Conservation (phyloP, 805 yeast species). For the Kazachstania africana region DNA sequence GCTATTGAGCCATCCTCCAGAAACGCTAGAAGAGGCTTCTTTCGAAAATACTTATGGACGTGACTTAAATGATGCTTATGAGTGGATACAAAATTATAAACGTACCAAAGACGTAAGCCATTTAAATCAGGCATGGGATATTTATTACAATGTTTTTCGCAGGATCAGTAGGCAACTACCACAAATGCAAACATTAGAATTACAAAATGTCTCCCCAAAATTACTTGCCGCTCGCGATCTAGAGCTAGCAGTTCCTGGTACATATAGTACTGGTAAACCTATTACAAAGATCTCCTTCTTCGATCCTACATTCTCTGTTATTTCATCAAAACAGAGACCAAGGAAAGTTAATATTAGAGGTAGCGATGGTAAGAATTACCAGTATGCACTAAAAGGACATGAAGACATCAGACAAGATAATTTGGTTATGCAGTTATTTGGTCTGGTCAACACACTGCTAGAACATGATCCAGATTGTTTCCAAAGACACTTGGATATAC, state of each 20-base stretch:
- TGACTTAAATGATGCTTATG: conserved; percentile 80
- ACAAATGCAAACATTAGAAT: conserved; percentile 68
- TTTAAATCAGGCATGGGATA: conserved; percentile 92
- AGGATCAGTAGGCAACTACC: conserved; percentile 80
- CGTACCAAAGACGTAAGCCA: conserved; percentile 76
- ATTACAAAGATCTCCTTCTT: conserved; percentile 58
- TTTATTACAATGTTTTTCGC: conserved; percentile 86
- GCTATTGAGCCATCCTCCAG: conserved; percentile 73
- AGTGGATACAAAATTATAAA: conserved; percentile 78
- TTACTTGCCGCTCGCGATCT: conserved; percentile 62
- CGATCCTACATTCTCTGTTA: conserved; percentile 72
- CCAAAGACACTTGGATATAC: conserved; percentile 88
- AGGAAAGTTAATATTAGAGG: conserved; percentile 67
- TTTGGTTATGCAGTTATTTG: conserved; percentile 92
- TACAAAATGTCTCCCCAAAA: conserved; percentile 87
- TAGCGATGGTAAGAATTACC: conserved; percentile 80
- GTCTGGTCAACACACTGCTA: conserved; percentile 80
- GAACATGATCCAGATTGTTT: conserved; percentile 88
- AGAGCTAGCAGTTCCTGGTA: conserved; percentile 84
- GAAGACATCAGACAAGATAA: conserved; percentile 96
- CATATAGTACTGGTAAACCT: conserved; percentile 63
- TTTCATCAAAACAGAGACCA: conserved; percentile 91
- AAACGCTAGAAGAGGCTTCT: conserved; percentile 77
- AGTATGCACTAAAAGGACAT: conserved; percentile 75
- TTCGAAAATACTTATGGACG: conserved; percentile 85